Conservation (phyloP, 164 flowering plant species). For the Piper betle region DNA sequence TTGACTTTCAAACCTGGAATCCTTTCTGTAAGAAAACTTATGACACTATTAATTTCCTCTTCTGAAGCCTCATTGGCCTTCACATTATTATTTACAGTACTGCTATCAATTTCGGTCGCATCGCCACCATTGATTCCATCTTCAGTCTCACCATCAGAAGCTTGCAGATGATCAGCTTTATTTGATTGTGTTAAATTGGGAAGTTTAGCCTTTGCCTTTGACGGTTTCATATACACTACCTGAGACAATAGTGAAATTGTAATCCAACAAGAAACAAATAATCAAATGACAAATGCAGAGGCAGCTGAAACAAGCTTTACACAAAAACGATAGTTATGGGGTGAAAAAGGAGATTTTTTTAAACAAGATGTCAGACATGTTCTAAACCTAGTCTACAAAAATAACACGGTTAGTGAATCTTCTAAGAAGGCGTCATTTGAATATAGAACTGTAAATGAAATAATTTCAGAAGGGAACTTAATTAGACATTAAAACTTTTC, state of each 20-base stretch:
- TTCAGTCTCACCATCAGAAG: slow-evolving; percentile 26
- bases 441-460: not conserved
- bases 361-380: not conserved
- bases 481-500: not conserved
- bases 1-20: slow-evolving; percentile 82
- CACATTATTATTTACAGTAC: slow-evolving; percentile 40
- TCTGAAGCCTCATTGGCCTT: slow-evolving; percentile 65
- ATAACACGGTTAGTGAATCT: not conserved
- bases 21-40: slow-evolving; percentile 72
- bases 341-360: not conserved
- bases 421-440: not conserved
- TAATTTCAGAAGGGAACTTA: not conserved
- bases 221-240: slow-evolving; percentile 72
- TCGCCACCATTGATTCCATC: slow-evolving; percentile 30
- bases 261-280: not conserved
- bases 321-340: not conserved
- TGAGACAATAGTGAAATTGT: slow-evolving; percentile 8
- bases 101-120: slow-evolving; percentile 21
- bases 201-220: slow-evolving; percentile 30
- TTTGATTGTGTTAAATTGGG: slow-evolving; percentile 26
- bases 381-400: not conserved
- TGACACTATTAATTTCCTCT: slow-evolving; percentile 76
- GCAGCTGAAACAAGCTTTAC: not conserved
- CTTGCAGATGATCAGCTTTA: slow-evolving; percentile 23
- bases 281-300: not conserved